Conservation (phyloP, 106 monocot species). For the Dendrobium chrysotoxum region DNA sequence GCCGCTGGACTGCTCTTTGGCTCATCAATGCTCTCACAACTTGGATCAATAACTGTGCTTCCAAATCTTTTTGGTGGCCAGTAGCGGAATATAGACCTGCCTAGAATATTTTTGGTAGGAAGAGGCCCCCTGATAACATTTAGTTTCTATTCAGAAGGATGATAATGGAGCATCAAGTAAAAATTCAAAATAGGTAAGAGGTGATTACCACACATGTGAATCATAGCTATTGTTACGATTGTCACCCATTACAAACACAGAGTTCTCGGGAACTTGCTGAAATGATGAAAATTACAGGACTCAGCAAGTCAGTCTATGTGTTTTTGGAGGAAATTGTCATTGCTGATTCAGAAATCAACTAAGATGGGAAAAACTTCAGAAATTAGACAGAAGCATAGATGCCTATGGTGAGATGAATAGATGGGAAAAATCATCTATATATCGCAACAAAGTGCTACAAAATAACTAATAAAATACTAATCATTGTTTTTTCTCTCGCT, state of each 20-base stretch:
- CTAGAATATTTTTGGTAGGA: slow-evolving; percentile 74
- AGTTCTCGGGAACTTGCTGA: slow-evolving; percentile 75
- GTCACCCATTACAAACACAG: slow-evolving; percentile 96
- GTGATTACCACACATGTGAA: slow-evolving; percentile 88
- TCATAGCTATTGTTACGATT: slow-evolving; percentile 99
- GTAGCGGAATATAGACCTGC: slow-evolving; percentile 87
- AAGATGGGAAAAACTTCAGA: no score
- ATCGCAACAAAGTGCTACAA: no score
- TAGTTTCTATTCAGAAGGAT: slow-evolving; percentile 1
- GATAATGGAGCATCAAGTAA: background rate
- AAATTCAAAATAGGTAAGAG: background rate
- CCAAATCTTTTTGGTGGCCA: slow-evolving; percentile 89
- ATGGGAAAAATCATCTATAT: no score
- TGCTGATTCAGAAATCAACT: background rate
- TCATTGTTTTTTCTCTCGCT: no score
- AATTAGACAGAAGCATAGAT: no score
- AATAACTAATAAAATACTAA: no score
- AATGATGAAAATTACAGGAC: slow-evolving; percentile 4
- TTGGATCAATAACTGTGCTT: slow-evolving; percentile 37
- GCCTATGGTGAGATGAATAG: no score
- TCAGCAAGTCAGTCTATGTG: background rate
- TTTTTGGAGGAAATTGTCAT: background rate
- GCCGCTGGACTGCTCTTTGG: slow-evolving; percentile 6
- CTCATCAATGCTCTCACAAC: background rate
- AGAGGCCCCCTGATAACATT: slow-evolving; percentile 69